A percentile compares a stretch with the other conserved stretches of the same genome.
phyloP scores from a whole-genome alignment of 768 basidiomycete species.

The Agaricus sinodeliciosus region DNA sequence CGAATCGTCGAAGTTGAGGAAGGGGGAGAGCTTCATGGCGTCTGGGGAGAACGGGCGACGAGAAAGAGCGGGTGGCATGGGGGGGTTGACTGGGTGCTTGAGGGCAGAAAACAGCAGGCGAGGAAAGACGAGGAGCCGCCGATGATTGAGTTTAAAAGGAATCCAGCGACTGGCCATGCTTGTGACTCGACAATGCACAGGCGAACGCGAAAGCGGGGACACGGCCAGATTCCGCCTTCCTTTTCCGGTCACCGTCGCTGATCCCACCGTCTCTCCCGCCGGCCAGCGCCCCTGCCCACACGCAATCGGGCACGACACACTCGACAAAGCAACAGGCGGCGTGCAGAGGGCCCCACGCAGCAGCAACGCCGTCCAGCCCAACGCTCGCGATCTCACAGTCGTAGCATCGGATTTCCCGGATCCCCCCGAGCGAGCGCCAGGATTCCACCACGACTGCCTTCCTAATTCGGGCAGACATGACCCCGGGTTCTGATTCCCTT shows the following conservation, averaged over 20 bases:
- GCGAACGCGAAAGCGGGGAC: too few species aligned
- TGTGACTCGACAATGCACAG: background rate
- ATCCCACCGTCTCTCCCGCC: too few species aligned
- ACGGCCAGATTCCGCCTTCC: background rate
- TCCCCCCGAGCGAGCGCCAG: too few species aligned
- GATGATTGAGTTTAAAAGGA: conserved; percentile 9
- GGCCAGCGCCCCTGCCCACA: too few species aligned
- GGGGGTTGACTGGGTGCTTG: conserved; percentile 17
- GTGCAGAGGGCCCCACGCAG: too few species aligned
- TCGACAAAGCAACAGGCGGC: too few species aligned
- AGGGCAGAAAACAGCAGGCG: conserved; percentile 16
- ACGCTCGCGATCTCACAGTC: background rate
- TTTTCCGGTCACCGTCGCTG: background rate
- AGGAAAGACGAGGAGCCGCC: conserved; percentile 12
- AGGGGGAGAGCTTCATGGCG: conserved; percentile 22
- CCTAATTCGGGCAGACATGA: conserved; percentile 13
- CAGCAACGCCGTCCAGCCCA: background rate
- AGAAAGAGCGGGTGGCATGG: conserved; percentile 37
- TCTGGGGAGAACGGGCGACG: conserved; percentile 27
- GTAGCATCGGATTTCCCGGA: background rate
- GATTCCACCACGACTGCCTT: background rate
- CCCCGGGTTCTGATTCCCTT: conserved; percentile 14
- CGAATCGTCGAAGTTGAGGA: conserved; percentile 32
- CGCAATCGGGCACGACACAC: too few species aligned
- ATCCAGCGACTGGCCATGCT: background rate